phyloP scores from a whole-genome alignment of 2,329 filamentous ascomycete genomes.

The Leptographium radiaticola region DNA sequence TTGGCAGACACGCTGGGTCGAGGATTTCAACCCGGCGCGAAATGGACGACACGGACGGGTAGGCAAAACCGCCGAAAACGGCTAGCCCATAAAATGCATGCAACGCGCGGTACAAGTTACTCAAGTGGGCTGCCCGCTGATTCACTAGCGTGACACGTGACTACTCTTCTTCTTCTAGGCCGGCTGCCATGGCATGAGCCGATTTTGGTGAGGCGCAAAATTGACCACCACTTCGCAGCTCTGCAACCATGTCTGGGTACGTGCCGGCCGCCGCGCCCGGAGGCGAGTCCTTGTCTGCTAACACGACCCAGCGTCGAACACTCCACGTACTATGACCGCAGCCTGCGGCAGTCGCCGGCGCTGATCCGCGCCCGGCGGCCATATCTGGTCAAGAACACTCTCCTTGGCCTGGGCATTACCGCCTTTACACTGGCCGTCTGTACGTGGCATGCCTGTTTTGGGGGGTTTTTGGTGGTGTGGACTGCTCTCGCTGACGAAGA shows the following conservation, averaged over 20 bases:
- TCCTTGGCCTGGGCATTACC: conserved; percentile 66
- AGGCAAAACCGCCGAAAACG: background rate
- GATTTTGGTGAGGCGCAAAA: background rate
- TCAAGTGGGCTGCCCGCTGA: background rate
- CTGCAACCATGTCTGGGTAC: conserved; percentile 8
- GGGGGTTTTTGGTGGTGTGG: background rate
- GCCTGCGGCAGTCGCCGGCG: conserved; percentile 73
- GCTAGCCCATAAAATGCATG: background rate
- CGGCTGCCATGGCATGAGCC: background rate
- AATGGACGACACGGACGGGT: background rate
- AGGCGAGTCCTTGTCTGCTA: background rate
- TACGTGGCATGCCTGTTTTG: conserved; percentile 36
- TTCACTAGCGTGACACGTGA: too few relatives aligned
- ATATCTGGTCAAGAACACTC: conserved; percentile 77
- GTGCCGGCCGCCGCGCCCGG: background rate
- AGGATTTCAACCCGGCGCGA: background rate
- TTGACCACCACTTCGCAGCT: too few relatives aligned
- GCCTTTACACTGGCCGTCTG: conserved; percentile 74
- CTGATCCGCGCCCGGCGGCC: conserved; percentile 85
- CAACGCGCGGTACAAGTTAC: too few relatives aligned
- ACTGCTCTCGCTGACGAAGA: background rate
- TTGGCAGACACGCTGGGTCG: background rate
- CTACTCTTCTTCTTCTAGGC: too few relatives aligned
- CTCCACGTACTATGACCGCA: conserved; percentile 79
- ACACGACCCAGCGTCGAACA: conserved; percentile 26